These are phyloP conservation scores for Fusarium sp. DNA, from an alignment of 2,329 filamentous ascomycete genomes.

Conservation along the genomic window DNA sequence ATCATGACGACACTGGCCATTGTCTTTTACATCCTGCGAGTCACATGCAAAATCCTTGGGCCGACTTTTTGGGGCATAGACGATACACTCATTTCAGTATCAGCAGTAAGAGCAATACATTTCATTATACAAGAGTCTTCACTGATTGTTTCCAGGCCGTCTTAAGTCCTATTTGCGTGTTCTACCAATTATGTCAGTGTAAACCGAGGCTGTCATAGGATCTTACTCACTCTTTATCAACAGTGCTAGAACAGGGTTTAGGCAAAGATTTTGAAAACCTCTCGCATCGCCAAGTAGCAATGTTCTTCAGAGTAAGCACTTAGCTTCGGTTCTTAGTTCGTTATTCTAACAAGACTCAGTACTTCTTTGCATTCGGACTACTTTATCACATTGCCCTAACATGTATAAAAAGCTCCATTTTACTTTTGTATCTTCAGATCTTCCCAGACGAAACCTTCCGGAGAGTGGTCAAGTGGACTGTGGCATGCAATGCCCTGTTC, in stretches of 20 bases:
- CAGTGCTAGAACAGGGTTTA: neutral
- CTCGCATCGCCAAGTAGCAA: neutral
- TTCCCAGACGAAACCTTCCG: neutral
- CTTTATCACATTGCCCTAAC: neutral
- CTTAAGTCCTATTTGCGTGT: neutral
- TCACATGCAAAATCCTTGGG: neutral
- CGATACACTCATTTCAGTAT: neutral
- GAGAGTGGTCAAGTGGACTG: neutral
- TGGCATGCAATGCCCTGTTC: neutral
- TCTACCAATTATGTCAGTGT: neutral
- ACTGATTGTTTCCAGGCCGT: neutral
- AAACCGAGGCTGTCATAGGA: neutral
- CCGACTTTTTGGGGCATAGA: neutral
- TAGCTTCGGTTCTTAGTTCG: neutral
- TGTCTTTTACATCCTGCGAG: neutral
- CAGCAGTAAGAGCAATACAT: neutral
- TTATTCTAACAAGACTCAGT: accelerated
- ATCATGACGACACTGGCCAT: neutral
- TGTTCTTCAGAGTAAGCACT: neutral
- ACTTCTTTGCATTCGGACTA: neutral
- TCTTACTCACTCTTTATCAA: accelerated
- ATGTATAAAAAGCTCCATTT: neutral
- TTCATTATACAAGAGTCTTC: neutral
- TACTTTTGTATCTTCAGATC: neutral
- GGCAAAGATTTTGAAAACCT: neutral